Conservation (phyloP, 371 early-diverging fungal species). For the Parasitella parasitica region DNA sequence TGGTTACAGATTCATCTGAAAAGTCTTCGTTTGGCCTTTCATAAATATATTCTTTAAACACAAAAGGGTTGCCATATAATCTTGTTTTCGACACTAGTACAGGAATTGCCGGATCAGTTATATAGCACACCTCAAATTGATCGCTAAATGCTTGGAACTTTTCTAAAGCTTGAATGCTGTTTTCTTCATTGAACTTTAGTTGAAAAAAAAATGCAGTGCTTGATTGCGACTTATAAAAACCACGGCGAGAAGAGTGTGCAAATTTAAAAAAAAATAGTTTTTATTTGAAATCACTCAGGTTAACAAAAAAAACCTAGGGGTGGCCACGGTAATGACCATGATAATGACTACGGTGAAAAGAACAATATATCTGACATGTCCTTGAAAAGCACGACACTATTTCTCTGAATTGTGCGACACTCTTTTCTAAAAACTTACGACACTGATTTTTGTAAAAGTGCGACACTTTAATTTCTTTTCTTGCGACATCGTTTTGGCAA, state of each 20-base stretch:
- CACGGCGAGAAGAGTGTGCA: background rate
- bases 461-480: background rate
- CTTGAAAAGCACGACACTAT: background rate
- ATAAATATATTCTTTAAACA: conserved; percentile 15
- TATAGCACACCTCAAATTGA: conserved; percentile 9
- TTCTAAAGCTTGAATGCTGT: conserved; percentile 18
- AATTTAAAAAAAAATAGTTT: background rate
- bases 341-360: background rate
- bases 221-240: conserved; percentile 9
- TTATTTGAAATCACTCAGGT: background rate
- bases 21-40: conserved; percentile 4
- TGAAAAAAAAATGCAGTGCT: conserved; percentile 13
- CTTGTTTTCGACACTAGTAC: conserved; percentile 15
- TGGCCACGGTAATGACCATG: background rate
- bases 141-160: conserved; percentile 19
- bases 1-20: conserved; percentile 2
- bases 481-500: too few relatives aligned
- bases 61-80: conserved; percentile 16
- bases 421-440: conserved; percentile 3
- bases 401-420: background rate
- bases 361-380: background rate
- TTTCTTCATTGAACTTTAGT: conserved; percentile 24
- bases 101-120: conserved; percentile 1
- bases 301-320: background rate
- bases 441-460: background rate